These are phyloP conservation scores for Astrocystis sublimbata DNA, from an alignment of 495 filamentous ascomycete species.

Conservation along the genomic window DNA sequence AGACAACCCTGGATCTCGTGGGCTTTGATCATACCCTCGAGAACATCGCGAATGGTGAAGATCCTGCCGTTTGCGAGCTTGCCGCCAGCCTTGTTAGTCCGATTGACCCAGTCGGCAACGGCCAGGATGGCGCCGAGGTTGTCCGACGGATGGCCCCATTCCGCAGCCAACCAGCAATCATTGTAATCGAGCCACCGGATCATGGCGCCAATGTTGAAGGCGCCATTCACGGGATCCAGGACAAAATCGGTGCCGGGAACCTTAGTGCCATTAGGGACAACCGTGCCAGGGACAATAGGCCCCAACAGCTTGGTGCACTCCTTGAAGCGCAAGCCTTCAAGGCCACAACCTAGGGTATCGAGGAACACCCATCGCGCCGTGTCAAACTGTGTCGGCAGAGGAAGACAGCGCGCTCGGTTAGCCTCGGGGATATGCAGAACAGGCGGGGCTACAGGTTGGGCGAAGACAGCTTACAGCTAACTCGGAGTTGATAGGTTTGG, in stretches of 20 bases:
- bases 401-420: slow-evolving; percentile 30
- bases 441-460: not conserved
- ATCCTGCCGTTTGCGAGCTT: slow-evolving; percentile 85
- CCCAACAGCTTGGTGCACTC: slow-evolving; percentile 94
- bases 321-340: slow-evolving; percentile 93
- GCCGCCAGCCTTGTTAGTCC: slow-evolving; percentile 89
- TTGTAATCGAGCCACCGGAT: slow-evolving; percentile 99
- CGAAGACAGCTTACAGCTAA: slow-evolving; percentile 69
- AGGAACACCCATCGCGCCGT: slow-evolving; percentile 88
- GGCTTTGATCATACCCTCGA: slow-evolving; percentile 99
- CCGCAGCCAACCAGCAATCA: slow-evolving; percentile 98
- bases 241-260: slow-evolving; percentile 92
- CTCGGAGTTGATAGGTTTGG: slow-evolving; percentile 85
- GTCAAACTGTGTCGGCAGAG: slow-evolving; percentile 67
- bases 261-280: slow-evolving; percentile 89
- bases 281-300: slow-evolving; percentile 87
- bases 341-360: slow-evolving; percentile 94
- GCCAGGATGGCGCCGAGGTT: slow-evolving; percentile 95
- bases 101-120: slow-evolving; percentile 94
- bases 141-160: slow-evolving; percentile 98
- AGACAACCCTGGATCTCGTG: slow-evolving; percentile 99
- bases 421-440: slow-evolving; percentile 9
- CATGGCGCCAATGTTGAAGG: slow-evolving; percentile 98
- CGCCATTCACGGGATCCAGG: slow-evolving; percentile 91
- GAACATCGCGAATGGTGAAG: slow-evolving; percentile 81